Evolutionary conservation across 805 yeast genomes (phyloP).

Genomic region (Nakazawaea pomicola): DNA sequence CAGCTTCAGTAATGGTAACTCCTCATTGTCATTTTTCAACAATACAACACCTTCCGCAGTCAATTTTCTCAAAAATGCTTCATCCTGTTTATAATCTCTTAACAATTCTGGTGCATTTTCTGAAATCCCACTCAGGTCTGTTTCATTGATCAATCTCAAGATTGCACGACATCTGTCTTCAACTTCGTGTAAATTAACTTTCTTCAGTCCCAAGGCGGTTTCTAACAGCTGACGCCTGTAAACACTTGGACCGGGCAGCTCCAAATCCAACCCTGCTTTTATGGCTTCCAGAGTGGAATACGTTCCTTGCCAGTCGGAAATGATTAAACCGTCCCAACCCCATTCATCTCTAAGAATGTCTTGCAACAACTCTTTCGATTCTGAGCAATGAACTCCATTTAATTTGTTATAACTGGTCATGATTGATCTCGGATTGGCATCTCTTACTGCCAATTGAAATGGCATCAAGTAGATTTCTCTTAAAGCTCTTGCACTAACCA

Average conservation of each 20-base stretch:
- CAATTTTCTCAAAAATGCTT: constrained; percentile 32
- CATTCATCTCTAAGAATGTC: constrained; percentile 50
- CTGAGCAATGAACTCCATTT: constrained; percentile 55
- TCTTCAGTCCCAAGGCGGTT: constrained; percentile 34
- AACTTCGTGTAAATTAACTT: constrained; percentile 32
- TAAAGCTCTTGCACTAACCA: constrained; percentile 54
- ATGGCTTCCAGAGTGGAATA: constrained; percentile 42
- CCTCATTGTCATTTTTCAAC: constrained; percentile 40
- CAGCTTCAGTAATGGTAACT: constrained; percentile 39
- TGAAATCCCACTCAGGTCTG: constrained; percentile 35
- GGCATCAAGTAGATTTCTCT: constrained; percentile 63
- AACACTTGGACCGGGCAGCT: constrained; percentile 61
- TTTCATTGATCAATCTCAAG: constrained; percentile 40
- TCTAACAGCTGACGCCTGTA: constrained; percentile 33
- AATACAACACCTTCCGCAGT: constrained; percentile 46
- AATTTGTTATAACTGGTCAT: constrained; percentile 64
- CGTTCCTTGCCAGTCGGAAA: constrained; percentile 64
- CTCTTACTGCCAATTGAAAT: constrained; percentile 52
- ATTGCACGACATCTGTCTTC: constrained; percentile 45
- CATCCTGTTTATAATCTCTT: constrained; percentile 37
- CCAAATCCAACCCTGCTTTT: constrained; percentile 55
- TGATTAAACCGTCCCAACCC: constrained; percentile 49
- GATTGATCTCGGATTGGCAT: constrained; percentile 45
- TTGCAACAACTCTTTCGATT: constrained; percentile 35
- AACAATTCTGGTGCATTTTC: constrained; percentile 30